Base-by-base conservation (phyloP, 2,329 filamentous ascomycete species). In the Tolypocladium amazonense region DNA sequence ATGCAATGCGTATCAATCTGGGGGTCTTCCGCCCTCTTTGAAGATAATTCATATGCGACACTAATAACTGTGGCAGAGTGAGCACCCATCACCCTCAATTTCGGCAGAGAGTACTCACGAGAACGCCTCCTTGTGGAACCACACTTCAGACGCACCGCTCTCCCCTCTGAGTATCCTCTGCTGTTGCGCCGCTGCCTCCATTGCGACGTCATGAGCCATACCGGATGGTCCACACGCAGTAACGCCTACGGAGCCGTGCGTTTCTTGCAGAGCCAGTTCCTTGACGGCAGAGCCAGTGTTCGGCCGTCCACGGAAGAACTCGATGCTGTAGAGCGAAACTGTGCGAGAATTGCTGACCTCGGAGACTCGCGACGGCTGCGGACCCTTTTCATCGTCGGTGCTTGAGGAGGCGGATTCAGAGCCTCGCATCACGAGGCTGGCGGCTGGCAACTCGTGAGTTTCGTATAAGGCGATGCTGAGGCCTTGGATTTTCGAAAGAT, bases 51-150 rank as follows among this genome's bases (percentile, higher is more conserved):
- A 18, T 9, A 18, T 15, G 5, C 25, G 45, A 20, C 45, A 30
- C n/a, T 43, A 35, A 55, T 39, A 39, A 41, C 54, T 56, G n/a
- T 56, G 25, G 15, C 35, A 11, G 14, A 27, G 35, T 56, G 14
- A 56, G 54, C 37, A 56, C 23, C 5, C 12, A 11, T 55, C 18
- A 35, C n/a, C 12, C 30, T 55, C 35, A 18, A 27, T 8, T 8
- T 27, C 25, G 45, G 14, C 45, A 15, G 12, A 12, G 12, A 20
- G 20, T 8, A 56, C 54, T 59, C 35, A 68, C 57, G 64, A 67
- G 25, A 69, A 70, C 12, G 60, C 59, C 39, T 68, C 66, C 25
- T 63, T 64, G 33, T 69, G 66, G 1, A 69, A 63, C 63, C 64
- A 68, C 8, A 70, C 62, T 52, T 68, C 68, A 0, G 56, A 45